Evolutionary conservation across 352 stramenopile species (phyloP).

Genomic region (Phytophthora litchii): DNA sequence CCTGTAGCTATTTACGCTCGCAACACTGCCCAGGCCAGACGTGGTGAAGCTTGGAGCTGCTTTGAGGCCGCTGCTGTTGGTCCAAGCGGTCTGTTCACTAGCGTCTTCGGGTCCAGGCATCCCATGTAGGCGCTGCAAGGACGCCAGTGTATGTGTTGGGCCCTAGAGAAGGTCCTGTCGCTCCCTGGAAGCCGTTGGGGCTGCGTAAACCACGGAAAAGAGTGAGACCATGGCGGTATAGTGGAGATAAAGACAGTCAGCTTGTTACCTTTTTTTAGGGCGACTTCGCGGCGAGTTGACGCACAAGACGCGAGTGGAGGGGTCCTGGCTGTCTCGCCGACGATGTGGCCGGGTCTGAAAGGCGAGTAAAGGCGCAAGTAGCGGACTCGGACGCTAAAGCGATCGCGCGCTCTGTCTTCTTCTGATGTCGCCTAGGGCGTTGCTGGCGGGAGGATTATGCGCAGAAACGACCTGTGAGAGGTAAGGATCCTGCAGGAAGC

Average conservation of each 20-base stretch:
- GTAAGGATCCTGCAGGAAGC: not conserved
- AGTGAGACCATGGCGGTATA: constrained; percentile 4
- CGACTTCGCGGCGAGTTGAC: not conserved
- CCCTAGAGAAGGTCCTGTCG: constrained; percentile 15
- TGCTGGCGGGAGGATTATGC: constrained; percentile 15
- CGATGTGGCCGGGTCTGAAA: constrained; percentile 3
- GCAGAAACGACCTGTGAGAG: constrained; percentile 10
- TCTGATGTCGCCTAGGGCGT: constrained; percentile 15
- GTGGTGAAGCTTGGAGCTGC: constrained; percentile 22
- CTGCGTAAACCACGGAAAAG: constrained; percentile 6
- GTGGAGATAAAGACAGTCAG: not conserved
- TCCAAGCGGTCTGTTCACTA: constrained; percentile 32
- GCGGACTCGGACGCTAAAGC: constrained; percentile 8
- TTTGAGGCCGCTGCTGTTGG: constrained; percentile 20
- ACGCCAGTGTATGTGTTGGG: constrained; percentile 10
- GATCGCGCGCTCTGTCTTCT: not conserved
- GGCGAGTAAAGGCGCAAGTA: constrained; percentile 2
- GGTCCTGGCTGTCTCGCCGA: constrained; percentile 1
- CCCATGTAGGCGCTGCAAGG: constrained; percentile 50
- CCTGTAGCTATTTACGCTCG: constrained; percentile 30
- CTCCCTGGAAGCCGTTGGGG: constrained; percentile 1
- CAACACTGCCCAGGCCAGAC: constrained; percentile 21
- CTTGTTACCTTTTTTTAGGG: constrained; percentile 7
- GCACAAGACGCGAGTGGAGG: not conserved
- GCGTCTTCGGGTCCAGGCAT: constrained; percentile 41